Evolutionary conservation across 768 basidiomycete species (phyloP).

Genomic region (Stropharia rugosoannulata): DNA sequence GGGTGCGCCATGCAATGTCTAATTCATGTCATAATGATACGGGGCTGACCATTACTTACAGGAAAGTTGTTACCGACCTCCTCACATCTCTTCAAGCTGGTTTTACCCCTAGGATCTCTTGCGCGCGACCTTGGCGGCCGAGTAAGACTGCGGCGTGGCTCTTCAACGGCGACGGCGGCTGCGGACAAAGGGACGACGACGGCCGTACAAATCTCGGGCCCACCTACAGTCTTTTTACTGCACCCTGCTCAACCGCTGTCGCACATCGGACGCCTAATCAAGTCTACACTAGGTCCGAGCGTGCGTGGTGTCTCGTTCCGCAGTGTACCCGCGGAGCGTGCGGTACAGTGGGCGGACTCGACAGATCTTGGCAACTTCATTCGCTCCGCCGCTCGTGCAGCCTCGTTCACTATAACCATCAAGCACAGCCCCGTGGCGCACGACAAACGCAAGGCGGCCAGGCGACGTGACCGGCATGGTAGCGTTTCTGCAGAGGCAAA

Average conservation of each 20-base stretch:
- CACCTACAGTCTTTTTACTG: constrained; percentile 57
- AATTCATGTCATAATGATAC: neutral
- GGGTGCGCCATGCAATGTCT: constrained; percentile 26
- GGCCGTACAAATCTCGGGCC: neutral
- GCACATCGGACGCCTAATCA: constrained; percentile 58
- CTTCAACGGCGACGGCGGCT: neutral
- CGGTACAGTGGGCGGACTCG: constrained; percentile 60
- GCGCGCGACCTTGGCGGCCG: constrained; percentile 13
- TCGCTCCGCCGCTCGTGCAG: constrained; percentile 54
- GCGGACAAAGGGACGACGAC: neutral
- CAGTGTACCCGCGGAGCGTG: constrained; percentile 30
- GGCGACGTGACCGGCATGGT: neutral
- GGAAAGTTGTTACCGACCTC: constrained; percentile 64
- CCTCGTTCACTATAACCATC: constrained; percentile 51
- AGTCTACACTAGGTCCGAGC: constrained; percentile 37
- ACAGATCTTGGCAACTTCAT: constrained; percentile 70
- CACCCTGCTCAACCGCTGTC: constrained; percentile 71
- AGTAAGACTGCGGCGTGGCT: constrained; percentile 4
- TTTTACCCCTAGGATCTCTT: constrained; percentile 46
- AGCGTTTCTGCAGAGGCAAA: neutral
- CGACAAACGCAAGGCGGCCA: neutral
- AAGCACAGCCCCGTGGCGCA: constrained; percentile 19
- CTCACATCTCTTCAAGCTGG: constrained; percentile 65
- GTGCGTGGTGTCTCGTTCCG: constrained; percentile 44
- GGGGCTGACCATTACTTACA: constrained; percentile 13